A percentile compares a stretch with the other conserved stretches of the same genome.
These are phyloP conservation scores for Sclerotinia sclerotiorum DNA, from an alignment of 2,329 filamentous ascomycete species.

Conservation along the genomic window DNA sequence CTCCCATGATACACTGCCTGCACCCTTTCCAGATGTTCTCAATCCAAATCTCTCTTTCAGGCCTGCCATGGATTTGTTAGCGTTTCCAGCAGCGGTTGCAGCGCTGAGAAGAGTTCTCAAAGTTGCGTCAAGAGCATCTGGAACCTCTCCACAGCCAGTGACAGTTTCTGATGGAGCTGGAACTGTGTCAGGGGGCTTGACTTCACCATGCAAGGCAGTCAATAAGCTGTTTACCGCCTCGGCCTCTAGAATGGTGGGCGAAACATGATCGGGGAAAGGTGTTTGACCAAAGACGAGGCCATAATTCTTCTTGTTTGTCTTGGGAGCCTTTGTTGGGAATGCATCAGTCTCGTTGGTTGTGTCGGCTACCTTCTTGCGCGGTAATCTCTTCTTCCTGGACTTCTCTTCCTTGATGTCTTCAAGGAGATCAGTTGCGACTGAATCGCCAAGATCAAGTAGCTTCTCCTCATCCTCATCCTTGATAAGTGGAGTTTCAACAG, in stretches of 20 bases:
- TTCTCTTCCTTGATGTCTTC: constrained; percentile 17
- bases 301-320: constrained; percentile 47
- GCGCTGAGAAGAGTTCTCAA: constrained; percentile 55
- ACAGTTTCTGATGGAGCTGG: constrained; percentile 68
- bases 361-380: constrained; percentile 22
- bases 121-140: constrained; percentile 54
- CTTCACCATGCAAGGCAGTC: constrained; percentile 62
- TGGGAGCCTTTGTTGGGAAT: constrained; percentile 17
- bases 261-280: constrained; percentile 66
- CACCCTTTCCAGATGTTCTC: constrained; percentile 60
- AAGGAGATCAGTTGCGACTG: not conserved
- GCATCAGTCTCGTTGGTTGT: constrained; percentile 9
- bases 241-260: constrained; percentile 68
- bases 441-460: constrained; percentile 11
- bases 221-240: constrained; percentile 67
- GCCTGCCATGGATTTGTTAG: constrained; percentile 64
- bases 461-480: constrained; percentile 19
- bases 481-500: not conserved
- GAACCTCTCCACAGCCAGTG: constrained; percentile 64
- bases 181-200: constrained; percentile 63
- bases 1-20: constrained; percentile 75
- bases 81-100: constrained; percentile 51
- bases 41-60: constrained; percentile 65
- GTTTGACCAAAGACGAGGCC: constrained; percentile 55
- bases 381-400: constrained; percentile 26